Base-by-base conservation (phyloP, 331 rosid genomes). In the Quercus lobata region DNA sequence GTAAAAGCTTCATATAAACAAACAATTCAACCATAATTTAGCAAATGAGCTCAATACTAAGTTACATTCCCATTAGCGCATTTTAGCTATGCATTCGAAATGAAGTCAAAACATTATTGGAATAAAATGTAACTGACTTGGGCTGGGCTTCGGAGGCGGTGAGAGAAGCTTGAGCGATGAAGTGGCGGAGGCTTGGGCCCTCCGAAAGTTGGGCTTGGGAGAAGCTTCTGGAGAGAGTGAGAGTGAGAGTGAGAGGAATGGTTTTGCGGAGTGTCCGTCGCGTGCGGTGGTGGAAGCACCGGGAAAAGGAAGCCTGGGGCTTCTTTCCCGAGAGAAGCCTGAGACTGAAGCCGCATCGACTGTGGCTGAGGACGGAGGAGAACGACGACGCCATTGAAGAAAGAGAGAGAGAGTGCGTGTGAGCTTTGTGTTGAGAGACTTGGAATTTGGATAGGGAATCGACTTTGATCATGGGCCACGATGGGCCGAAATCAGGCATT, bases 91-190 rank as follows among this genome's bases (percentile, higher is more conserved):
- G 34, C 21, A 60, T 73, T 19, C 46, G 4, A 74, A 76, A 17
- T 4, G 14, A 70, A 79, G 15, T 14, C 46, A 49, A 30, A 55
- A 17, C 22, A 56, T 3, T 2, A 8, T 49, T 41, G 46, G 46
- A 41, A 73, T 1, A 3, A 57, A 37, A 19, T 2, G 63, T 1
- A 57, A 88, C 94, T 85, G 44, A 93, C 98, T 54, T 83, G 10
- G 86, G 82, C 78, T 62, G 92, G 44, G 81, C 71, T 71, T 93
- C 87, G 18, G 91, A 84, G 72, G 90, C 85, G 29, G 89, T 74
- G 44, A 90, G 86, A 56, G 97, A 66, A 53, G 95, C 91, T 76
- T 78, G 88, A 55, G 87, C 85, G 16, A 85, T 32, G 86, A 90
- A 91, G 71, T 73, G 81, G 15, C 63, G 87, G 58, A 89, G 86